Evolutionary conservation across 2,329 filamentous ascomycete genomes (phyloP), one percentile per base, ranked within the genome.

Genomic region (Nemania abortiva): DNA sequence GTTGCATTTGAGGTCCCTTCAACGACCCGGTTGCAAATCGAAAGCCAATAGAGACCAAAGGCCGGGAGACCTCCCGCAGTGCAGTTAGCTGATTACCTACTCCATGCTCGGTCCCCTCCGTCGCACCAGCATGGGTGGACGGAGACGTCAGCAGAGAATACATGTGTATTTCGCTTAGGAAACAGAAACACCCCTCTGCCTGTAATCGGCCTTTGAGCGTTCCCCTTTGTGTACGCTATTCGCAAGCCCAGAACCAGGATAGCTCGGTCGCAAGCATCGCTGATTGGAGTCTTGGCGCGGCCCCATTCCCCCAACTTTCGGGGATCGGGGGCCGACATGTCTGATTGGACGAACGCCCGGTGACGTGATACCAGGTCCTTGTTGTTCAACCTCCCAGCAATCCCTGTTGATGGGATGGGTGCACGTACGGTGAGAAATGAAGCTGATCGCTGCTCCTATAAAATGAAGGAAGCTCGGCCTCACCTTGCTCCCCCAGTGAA

Each of bases 381-480:
- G 31, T 70, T 64, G 54, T 63, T 47, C 39, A 66, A 66, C 53
- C 22, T 53, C 56, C 18, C n/a, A 47, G 42, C 29, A 61, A 52
- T n/a, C 61, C 66, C 22, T 65, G 55, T 54, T 54, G 60, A 34
- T n/a, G n/a, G n/a, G n/a, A n/a, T n/a, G 45, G 47, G 50, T 24
- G 20, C 20, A n/a, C 45, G 9, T 49, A n/a, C 11, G 18, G 31
- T n/a, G 22, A 61, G 47, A 66, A 64, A 61, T 62, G 55, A 67
- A 57, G 60, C 13, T 53, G 47, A 57, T 66, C 49, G 22, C 55
- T 39, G 45, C 52, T 42, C 6, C 18, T 61, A 60, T 63, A 70
- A 60, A 59, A 74, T 73, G 69, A 69, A 69, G 55, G 70, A 71
- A 58, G 63, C 50, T 22, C 62, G 67, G 39, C 53, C 72, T 49